These are phyloP conservation scores for Corymbia calophylla DNA, from an alignment of 441 rosid genomes.

Conservation along the genomic window DNA sequence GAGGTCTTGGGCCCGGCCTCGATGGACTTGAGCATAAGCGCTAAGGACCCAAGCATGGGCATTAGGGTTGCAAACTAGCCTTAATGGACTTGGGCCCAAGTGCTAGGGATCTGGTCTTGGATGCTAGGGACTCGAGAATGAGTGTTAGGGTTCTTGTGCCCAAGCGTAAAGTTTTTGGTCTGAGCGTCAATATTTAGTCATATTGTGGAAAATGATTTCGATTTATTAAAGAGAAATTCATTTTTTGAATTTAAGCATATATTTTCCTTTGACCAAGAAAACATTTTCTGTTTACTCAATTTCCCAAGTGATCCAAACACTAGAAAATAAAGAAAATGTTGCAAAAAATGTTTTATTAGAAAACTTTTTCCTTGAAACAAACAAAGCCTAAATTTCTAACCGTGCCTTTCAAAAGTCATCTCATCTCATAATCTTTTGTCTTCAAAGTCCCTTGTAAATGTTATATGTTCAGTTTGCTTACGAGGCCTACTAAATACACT, in stretches of 20 bases:
- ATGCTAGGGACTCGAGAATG: background rate
- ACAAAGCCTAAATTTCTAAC: background rate
- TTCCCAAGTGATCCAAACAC: background rate
- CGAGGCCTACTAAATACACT: background rate
- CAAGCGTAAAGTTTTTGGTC: background rate
- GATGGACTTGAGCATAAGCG: background rate
- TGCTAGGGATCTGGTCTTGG: rapidly evolving
- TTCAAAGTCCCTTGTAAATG: background rate
- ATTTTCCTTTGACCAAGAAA: background rate
- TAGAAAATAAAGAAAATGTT: background rate
- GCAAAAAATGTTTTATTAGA: no score
- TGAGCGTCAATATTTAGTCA: no score
- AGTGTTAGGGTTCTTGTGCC: background rate
- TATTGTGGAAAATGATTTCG: background rate
- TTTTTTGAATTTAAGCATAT: no score
- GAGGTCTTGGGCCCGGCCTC: rapidly evolving
- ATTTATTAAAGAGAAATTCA: background rate
- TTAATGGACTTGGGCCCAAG: background rate
- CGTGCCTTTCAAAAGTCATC: background rate
- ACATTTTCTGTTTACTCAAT: no score
- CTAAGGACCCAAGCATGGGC: background rate
- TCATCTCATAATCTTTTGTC: background rate
- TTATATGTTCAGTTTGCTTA: background rate
- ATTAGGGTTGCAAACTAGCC: background rate
- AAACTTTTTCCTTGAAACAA: background rate